These are phyloP conservation scores for Termitomyces sp. DNA, from an alignment of 768 basidiomycete species.

Conservation along the genomic window DNA sequence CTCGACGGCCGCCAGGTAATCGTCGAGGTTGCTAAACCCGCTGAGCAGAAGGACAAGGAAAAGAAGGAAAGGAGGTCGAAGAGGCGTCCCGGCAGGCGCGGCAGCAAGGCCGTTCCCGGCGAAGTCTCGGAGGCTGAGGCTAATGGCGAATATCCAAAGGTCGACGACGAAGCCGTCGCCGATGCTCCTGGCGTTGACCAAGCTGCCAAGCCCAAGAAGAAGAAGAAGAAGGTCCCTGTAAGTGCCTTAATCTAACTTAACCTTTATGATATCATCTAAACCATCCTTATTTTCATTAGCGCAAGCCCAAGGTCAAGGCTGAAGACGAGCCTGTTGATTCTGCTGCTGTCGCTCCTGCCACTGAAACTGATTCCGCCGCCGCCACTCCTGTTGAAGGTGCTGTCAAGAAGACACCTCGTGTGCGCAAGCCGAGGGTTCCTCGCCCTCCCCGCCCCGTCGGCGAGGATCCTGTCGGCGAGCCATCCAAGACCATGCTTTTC, in stretches of 20 bases:
- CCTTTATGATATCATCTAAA: slow-evolving; percentile 18
- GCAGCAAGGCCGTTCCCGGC: slow-evolving; percentile 80
- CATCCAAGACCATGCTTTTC: slow-evolving; percentile 85
- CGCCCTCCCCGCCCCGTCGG: slow-evolving; percentile 67
- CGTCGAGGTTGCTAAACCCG: slow-evolving; percentile 90
- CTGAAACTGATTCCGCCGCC: slow-evolving; percentile 23
- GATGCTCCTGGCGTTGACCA: slow-evolving; percentile 54
- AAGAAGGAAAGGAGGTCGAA: slow-evolving; percentile 74
- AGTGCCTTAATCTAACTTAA: slow-evolving; percentile 20
- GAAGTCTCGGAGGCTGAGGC: slow-evolving; percentile 90
- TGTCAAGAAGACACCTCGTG: slow-evolving; percentile 45
- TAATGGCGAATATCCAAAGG: slow-evolving; percentile 64
- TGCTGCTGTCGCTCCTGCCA: slow-evolving; percentile 27
- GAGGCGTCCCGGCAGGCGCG: slow-evolving; percentile 82
- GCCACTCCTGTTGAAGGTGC: slow-evolving; percentile 30
- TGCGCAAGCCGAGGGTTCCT: slow-evolving; percentile 52
- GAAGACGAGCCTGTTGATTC: slow-evolving; percentile 35
- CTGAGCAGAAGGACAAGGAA: slow-evolving; percentile 81
- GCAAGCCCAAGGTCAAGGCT: slow-evolving; percentile 52
- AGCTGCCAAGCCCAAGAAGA: slow-evolving; percentile 81
- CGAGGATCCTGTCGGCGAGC: slow-evolving; percentile 83
- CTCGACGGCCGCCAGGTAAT: slow-evolving; percentile 87
- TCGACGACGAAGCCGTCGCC: slow-evolving; percentile 45
- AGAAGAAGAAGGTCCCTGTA: slow-evolving; percentile 69
- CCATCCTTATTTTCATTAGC: slow-evolving; percentile 30